Base-by-base conservation (phyloP, 1,284 basidiomycete species). In the Hymenochaete sp. region DNA sequence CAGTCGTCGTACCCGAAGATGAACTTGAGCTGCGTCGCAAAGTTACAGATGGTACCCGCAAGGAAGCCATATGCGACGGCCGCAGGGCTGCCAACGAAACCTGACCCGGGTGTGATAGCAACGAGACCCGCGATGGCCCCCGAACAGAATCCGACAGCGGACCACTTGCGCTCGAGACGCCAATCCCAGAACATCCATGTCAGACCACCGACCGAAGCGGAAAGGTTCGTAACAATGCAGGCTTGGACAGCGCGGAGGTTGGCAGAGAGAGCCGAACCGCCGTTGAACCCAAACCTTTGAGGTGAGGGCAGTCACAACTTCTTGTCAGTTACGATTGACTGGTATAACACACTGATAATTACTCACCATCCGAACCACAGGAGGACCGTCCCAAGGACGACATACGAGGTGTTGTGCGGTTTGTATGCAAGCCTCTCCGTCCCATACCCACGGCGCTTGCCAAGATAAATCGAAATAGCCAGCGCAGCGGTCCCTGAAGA, bases 341-440 rank as follows among this genome's bases (percentile, higher is more conserved):
- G n/a, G n/a, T n/a, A n/a, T n/a, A n/a, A n/a, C n/a, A n/a, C n/a
- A n/a, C n/a, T n/a, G n/a, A n/a, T n/a, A n/a, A n/a, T n/a, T n/a
- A n/a, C n/a, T n/a, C n/a, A n/a, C 93, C 93, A 97, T n/a, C 93
- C 93, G 58, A 96, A 93, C 93, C 93, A 98, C 48, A 98, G 86
- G 66, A 98, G 80, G 10, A 82, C 78, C 0, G 95, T 98, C 42
- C 93, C 93, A 45, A 98, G 71, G 44, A 97, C 72, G 54, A 98
- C 88, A 62, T 93, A 91, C 35, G 82, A 79, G 2, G 83, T 86
- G 62, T 88, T 89, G 63, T 90, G 78, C 4, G 88, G 82, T 69
- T 93, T 89, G 77, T 92, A 87, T 1, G 89, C 87, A 28, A 93
- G 77, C 26, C 86, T 77, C 58, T 92, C 86, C 2, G 93, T 95